phyloP scores from a whole-genome alignment of 2,329 filamentous ascomycete species.

The Chaetomiaceae sp. region DNA sequence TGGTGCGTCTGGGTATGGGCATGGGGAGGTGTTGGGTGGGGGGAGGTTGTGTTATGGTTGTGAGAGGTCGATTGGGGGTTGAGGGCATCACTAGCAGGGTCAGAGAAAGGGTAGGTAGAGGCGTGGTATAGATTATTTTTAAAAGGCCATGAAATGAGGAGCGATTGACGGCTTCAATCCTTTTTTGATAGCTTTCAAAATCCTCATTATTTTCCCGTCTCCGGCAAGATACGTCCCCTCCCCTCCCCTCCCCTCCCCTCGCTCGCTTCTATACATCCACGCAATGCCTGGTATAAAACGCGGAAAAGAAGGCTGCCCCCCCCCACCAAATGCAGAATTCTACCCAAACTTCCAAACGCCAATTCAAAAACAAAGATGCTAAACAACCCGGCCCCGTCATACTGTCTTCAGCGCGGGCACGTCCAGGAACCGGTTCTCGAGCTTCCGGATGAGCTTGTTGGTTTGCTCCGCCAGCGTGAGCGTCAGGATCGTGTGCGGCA shows the following conservation, averaged over 20 bases:
- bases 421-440: conserved; percentile 58
- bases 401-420: conserved; percentile 15
- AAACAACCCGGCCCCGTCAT: conserved; percentile 1
- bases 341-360: conserved; percentile 13
- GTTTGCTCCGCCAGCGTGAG: conserved; percentile 94
- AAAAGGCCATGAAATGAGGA: too few species aligned
- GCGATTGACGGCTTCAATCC: too few species aligned
- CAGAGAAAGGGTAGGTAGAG: too few species aligned
- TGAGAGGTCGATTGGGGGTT: conserved; percentile 54
- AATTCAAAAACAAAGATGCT: conserved; percentile 6
- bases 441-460: conserved; percentile 79
- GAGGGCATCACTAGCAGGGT: too few species aligned
- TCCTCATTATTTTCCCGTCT: too few species aligned
- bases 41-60: conserved; percentile 66
- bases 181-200: too few species aligned
- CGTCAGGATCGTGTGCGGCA: conserved; percentile 93
- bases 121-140: too few species aligned
- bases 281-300: conserved; percentile 13
- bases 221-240: neutral
- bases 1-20: too few species aligned
- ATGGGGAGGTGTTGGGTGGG: conserved; percentile 30
- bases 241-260: neutral
- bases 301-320: conserved; percentile 3
- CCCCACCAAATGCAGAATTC: conserved; percentile 9
- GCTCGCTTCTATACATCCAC: conserved; percentile 5